A percentile compares a stretch with the other conserved stretches of the same genome.
Conservation (phyloP, 2,329 filamentous ascomycete species). For the Fusarium xylarioides region DNA sequence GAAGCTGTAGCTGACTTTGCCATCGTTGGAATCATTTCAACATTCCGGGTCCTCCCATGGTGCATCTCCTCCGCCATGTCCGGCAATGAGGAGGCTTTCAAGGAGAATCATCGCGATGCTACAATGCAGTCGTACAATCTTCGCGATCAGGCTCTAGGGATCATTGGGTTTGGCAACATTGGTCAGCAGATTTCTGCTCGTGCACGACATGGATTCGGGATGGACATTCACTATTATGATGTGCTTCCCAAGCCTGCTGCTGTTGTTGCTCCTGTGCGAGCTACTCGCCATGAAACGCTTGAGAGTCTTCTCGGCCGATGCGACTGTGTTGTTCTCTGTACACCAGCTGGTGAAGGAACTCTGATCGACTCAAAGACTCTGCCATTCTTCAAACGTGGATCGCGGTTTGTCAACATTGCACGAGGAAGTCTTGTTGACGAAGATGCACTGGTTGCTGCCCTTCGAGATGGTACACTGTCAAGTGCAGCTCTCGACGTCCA, state of each 20-base stretch:
- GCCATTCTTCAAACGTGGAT: conserved; percentile 60
- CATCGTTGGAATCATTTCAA: conserved; percentile 73
- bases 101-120: conserved; percentile 67
- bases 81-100: conserved; percentile 53
- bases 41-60: conserved; percentile 75
- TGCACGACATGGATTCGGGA: conserved; percentile 65
- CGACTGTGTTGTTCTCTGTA: conserved; percentile 71
- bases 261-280: conserved; percentile 54
- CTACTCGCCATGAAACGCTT: conserved; percentile 61
- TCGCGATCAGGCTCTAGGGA: conserved; percentile 66
- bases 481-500: conserved; percentile 72
- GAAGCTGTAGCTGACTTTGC: conserved; percentile 79
- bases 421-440: conserved; percentile 72
- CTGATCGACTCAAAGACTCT: conserved; percentile 62
- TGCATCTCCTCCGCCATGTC: conserved; percentile 64
- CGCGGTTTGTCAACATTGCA: conserved; percentile 72
- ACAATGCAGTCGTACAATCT: conserved; percentile 71
- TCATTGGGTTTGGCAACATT: conserved; percentile 76
- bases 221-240: conserved; percentile 73
- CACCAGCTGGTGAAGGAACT: conserved; percentile 57
- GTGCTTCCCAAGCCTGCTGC: conserved; percentile 57
- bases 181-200: conserved; percentile 68
- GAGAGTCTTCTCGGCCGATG: conserved; percentile 59
- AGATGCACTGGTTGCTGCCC: conserved; percentile 66
- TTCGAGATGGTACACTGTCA: conserved; percentile 60